These are phyloP conservation scores for Pyrenophora tritici-repentis DNA, from an alignment of 2,329 filamentous ascomycete species.

Conservation along the genomic window DNA sequence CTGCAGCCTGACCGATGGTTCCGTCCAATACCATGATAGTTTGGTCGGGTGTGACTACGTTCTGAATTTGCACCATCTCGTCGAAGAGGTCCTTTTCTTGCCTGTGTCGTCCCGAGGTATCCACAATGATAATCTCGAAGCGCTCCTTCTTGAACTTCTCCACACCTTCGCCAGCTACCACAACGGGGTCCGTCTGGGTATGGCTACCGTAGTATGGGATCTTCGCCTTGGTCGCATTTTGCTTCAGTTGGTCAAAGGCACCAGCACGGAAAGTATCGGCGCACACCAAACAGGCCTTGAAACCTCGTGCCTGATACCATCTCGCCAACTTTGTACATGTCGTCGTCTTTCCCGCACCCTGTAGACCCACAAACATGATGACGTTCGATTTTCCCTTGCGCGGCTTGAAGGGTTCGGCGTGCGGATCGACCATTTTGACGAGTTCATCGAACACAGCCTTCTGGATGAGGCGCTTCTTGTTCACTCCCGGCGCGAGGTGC, in stretches of 20 bases:
- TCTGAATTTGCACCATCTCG: conserved; percentile 97
- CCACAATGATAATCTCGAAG: conserved; percentile 98
- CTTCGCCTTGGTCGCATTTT: conserved; percentile 98
- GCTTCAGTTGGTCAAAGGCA: conserved; percentile 97
- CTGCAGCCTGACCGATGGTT: conserved; percentile 94
- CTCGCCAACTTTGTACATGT: conserved; percentile 96
- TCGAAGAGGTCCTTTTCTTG: conserved; percentile 95
- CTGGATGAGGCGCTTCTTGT: conserved; percentile 98
- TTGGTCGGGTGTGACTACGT: conserved; percentile 87
- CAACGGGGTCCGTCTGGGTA: conserved; percentile 93
- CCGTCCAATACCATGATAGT: conserved; percentile 98
- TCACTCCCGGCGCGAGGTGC: conserved; percentile 85
- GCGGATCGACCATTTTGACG: conserved; percentile 92
- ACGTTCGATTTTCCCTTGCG: conserved; percentile 96
- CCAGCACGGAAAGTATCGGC: conserved; percentile 98
- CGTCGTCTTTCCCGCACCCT: conserved; percentile 97
- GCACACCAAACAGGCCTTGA: conserved; percentile 92
- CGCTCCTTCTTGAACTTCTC: conserved; percentile 99
- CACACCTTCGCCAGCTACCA: conserved; percentile 92
- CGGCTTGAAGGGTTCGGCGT: conserved; percentile 92
- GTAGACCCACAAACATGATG: conserved; percentile 99
- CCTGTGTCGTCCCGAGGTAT: conserved; percentile 92
- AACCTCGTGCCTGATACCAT: conserved; percentile 91
- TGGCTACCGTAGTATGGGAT: conserved; percentile 98
- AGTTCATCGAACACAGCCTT: conserved; percentile 98